A percentile compares a stretch with the other conserved stretches of the same genome.
These are phyloP conservation scores for Zygoascus biomembranicola DNA, from an alignment of 805 yeast genomes.

Conservation along the genomic window DNA sequence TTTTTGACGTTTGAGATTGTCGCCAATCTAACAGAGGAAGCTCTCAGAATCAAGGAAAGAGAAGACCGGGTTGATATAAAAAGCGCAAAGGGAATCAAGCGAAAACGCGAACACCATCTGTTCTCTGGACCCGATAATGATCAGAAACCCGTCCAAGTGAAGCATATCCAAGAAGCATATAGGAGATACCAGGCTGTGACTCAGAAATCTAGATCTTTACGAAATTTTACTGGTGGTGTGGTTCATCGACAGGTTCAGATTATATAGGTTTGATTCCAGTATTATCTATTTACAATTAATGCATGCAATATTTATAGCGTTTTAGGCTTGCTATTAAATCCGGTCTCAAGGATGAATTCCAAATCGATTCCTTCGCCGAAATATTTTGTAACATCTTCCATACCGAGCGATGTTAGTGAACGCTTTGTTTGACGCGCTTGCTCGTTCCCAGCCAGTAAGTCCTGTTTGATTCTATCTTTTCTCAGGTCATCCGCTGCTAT, in stretches of 20 bases:
- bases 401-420: conserved; percentile 18
- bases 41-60: conserved; percentile 65
- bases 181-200: conserved; percentile 56
- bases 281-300: background rate
- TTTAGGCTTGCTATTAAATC: background rate
- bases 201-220: conserved; percentile 51
- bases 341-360: conserved; percentile 11
- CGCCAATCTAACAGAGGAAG: conserved; percentile 87
- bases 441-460: background rate
- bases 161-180: conserved; percentile 87
- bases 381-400: conserved; percentile 11
- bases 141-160: conserved; percentile 66
- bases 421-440: conserved; percentile 13
- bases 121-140: conserved; percentile 87
- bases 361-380: conserved; percentile 11
- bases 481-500: conserved; percentile 24
- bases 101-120: conserved; percentile 45
- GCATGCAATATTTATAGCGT: background rate
- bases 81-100: conserved; percentile 24
- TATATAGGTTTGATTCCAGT: conserved; percentile 24
- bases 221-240: conserved; percentile 67
- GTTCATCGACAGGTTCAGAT: conserved; percentile 45
- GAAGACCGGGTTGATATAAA: conserved; percentile 44
- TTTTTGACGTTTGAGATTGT: conserved; percentile 95
- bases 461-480: background rate